Evolutionary conservation across 225 moss, liverwort and hornwort species (phyloP), one percentile per base, ranked within the genome.

Genomic region (Physcomitrium patens): DNA sequence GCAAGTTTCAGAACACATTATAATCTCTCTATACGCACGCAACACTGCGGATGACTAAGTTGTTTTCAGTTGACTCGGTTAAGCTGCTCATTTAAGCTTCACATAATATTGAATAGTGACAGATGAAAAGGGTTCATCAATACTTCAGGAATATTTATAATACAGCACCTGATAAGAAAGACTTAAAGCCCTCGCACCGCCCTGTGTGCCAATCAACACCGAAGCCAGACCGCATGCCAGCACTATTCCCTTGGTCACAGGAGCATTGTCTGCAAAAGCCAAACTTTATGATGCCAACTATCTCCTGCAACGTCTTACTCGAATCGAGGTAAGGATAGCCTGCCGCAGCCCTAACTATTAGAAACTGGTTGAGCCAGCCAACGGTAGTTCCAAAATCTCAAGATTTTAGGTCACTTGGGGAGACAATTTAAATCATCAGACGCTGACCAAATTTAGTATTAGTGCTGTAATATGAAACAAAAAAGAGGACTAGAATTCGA

Each of bases 171-270:
- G 92, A 62, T 89, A 92, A n/a, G 96, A 94, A 68, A 96, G 85
- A 86, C 91, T 90, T 42, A 89, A 94, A 44, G 82, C 89, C 75
- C 76, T 87, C 57, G 89, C 87, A 75, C 94, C 92, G 53, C 91
- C 90, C 77, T 90, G 89, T 19, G 91, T 92, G 76, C 92, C 96
- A 78, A 92, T 86, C 52, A 96, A 85, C 62, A 94, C 82, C 37
- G 96, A 92, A 67, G 88, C 91, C 76, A 96, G 78, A 47, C 94
- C 91, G 69, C 91, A 91, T 44, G 80, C 78, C 55, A 94, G 77
- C 68, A 94, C 94, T 57, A 94, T 78, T 54, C 84, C 88, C 86
- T 94, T 96, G 51, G 94, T 94, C 76, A 96, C 92, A 61, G 94
- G 92, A 57, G 96, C 92, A 91, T 96, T 96, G 76, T 96, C 94